These are phyloP conservation scores for Leptodermis oblonga DNA, from an alignment of 257 asterid genomes.

Conservation along the genomic window DNA sequence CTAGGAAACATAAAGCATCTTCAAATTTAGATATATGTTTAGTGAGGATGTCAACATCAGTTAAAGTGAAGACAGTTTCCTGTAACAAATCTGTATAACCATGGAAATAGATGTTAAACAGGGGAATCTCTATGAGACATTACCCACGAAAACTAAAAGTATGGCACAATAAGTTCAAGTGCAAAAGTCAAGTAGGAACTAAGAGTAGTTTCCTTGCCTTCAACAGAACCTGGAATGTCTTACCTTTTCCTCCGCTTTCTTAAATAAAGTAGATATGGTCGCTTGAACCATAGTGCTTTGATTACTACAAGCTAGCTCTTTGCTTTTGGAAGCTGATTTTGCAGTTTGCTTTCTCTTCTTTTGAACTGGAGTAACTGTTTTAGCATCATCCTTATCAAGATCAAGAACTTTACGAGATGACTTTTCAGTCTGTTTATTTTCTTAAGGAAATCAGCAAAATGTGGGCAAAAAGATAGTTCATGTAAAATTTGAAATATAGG, in stretches of 20 bases:
- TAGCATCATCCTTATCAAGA: slow-evolving; percentile 33
- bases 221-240: slow-evolving; percentile 15
- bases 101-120: background rate
- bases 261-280: slow-evolving; percentile 67
- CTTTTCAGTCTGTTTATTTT: slow-evolving; percentile 35
- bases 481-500: background rate
- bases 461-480: slow-evolving; percentile 9
- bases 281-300: slow-evolving; percentile 62
- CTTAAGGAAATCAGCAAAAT: slow-evolving; percentile 38
- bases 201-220: slow-evolving; percentile 9
- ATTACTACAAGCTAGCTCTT: slow-evolving; percentile 35
- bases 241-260: slow-evolving; percentile 80
- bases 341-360: slow-evolving; percentile 31
- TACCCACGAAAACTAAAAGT: background rate
- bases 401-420: slow-evolving; percentile 33
- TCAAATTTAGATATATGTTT: background rate
- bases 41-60: background rate
- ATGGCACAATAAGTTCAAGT: background rate
- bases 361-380: slow-evolving; percentile 30
- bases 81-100: background rate
- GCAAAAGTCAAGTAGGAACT: background rate
- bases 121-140: too few species aligned
- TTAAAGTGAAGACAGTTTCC: background rate
- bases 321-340: slow-evolving; percentile 28
- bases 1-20: background rate